These are phyloP conservation scores for Penicillium odoratum DNA, from an alignment of 495 filamentous ascomycete genomes.

Conservation along the genomic window DNA sequence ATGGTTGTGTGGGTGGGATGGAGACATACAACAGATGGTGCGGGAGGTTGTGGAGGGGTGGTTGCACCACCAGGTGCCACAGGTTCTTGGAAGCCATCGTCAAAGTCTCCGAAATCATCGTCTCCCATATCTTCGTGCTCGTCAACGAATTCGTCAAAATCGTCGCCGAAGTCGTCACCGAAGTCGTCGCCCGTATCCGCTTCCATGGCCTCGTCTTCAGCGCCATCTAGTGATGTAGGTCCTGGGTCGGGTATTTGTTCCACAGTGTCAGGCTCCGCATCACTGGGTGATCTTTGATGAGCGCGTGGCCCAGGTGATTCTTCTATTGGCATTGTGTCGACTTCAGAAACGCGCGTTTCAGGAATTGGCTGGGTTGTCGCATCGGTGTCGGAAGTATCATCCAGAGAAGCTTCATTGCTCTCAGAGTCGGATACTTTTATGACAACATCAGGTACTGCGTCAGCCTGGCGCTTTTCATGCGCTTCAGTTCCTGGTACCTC, in stretches of 20 bases:
- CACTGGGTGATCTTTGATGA: slow-evolving; percentile 43
- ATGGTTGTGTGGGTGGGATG: background rate
- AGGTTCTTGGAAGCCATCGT: slow-evolving; percentile 75
- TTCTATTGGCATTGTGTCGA: slow-evolving; percentile 40
- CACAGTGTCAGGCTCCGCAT: slow-evolving; percentile 50
- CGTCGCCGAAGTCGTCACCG: slow-evolving; percentile 71
- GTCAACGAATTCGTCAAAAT: slow-evolving; percentile 96
- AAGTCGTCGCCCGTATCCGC: slow-evolving; percentile 34
- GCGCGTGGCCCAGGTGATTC: slow-evolving; percentile 37
- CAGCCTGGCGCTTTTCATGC: slow-evolving; percentile 69
- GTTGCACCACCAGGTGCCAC: slow-evolving; percentile 27
- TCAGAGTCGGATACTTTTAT: slow-evolving; percentile 35
- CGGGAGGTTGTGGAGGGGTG: slow-evolving; percentile 39
- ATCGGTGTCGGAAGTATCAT: slow-evolving; percentile 19
- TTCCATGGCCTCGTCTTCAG: slow-evolving; percentile 23
- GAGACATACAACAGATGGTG: slow-evolving; percentile 52
- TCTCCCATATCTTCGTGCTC: slow-evolving; percentile 62
- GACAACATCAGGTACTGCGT: slow-evolving; percentile 80
- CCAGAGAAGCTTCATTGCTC: slow-evolving; percentile 17
- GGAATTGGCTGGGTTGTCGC: slow-evolving; percentile 35
- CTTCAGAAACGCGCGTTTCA: slow-evolving; percentile 46
- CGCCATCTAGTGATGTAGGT: slow-evolving; percentile 28
- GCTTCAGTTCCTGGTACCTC: slow-evolving; percentile 85
- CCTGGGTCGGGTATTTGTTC: slow-evolving; percentile 48
- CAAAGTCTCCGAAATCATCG: slow-evolving; percentile 88